Percentiles rank a stretch among this genome's conserved stretches.
phyloP scores from a whole-genome alignment of 2,329 filamentous ascomycete species.

The Exophiala lecanii-corni region DNA sequence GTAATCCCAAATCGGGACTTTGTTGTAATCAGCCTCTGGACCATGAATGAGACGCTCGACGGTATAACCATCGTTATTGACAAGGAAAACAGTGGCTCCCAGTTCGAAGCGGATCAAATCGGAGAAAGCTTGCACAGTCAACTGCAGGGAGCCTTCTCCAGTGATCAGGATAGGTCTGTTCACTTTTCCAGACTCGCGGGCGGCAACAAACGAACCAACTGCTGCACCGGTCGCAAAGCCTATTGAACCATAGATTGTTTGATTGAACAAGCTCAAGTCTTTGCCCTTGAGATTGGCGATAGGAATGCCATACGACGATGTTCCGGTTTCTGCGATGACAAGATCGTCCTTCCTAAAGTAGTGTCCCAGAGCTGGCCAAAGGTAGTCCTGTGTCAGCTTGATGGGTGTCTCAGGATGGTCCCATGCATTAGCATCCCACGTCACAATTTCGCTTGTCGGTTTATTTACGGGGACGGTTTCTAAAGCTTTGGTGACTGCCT shows the following conservation, averaged over 20 bases:
- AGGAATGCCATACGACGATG: conserved; percentile 19
- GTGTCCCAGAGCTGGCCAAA: background rate
- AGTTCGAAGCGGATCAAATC: conserved; percentile 21
- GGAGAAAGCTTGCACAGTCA: conserved; percentile 22
- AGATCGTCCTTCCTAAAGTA: conserved; percentile 9
- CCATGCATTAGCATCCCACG: background rate
- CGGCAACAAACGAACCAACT: conserved; percentile 18
- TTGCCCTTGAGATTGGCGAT: conserved; percentile 11
- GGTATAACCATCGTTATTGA: conserved; percentile 25
- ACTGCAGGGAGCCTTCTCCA: conserved; percentile 24
- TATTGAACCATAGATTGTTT: conserved; percentile 22
- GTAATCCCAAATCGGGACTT: background rate
- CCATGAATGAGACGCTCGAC: conserved; percentile 25
- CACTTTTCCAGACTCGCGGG: conserved; percentile 11
- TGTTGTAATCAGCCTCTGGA: conserved; percentile 5
- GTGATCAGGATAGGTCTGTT: conserved; percentile 19
- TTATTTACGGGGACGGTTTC: background rate
- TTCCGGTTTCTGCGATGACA: conserved; percentile 21
- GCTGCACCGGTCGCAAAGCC: conserved; percentile 19
- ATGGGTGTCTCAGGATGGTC: background rate
- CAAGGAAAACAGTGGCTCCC: conserved; percentile 31
- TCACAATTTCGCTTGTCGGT: background rate
- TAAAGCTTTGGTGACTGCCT: background rate
- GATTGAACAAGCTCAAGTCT: conserved; percentile 17
- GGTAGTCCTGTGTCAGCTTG: conserved; percentile 5